Percentiles rank a stretch among this genome's conserved stretches.
phyloP scores from a whole-genome alignment of 345 rosid species.

The Noccaea bulbosa region DNA sequence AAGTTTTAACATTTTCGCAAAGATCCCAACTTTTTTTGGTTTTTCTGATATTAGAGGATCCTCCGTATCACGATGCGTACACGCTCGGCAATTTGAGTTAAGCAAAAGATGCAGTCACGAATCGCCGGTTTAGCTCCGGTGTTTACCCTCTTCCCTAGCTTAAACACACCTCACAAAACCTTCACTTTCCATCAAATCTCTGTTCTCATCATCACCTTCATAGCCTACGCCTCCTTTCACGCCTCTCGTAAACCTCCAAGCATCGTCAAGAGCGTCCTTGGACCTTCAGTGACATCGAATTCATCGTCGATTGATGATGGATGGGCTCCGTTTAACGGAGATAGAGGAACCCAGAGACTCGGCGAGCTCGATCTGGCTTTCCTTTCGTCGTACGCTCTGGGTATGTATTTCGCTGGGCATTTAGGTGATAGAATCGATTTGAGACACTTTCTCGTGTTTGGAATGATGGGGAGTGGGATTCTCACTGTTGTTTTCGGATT shows the following conservation, averaged over 20 bases:
- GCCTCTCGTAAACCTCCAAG: conserved; percentile 97
- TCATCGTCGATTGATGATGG: conserved; percentile 52
- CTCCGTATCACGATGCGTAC: conserved; percentile 4
- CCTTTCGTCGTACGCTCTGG: conserved; percentile 65
- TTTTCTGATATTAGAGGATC: neutral
- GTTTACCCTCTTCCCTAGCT: conserved; percentile 56
- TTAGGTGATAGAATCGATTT: conserved; percentile 80
- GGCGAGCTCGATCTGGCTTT: conserved; percentile 95
- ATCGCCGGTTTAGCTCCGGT: conserved; percentile 55
- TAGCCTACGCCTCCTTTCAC: conserved; percentile 90
- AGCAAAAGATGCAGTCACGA: conserved; percentile 46
- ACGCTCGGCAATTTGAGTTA: neutral
- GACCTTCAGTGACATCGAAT: conserved; percentile 52
- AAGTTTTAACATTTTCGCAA: conserved; percentile 1
- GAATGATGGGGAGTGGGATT: conserved; percentile 91
- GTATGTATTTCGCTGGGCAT: conserved; percentile 92
- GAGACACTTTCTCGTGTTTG: conserved; percentile 87
- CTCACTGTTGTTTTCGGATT: conserved; percentile 66
- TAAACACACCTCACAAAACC: conserved; percentile 67
- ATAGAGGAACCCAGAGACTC: conserved; percentile 68
- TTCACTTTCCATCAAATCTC: conserved; percentile 65
- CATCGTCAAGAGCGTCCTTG: conserved; percentile 89
- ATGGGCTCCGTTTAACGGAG: conserved; percentile 86
- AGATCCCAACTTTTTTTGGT: neutral
- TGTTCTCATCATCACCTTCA: conserved; percentile 65